Percentiles rank a stretch among this genome's conserved stretches.
Evolutionary conservation across 2,329 filamentous ascomycete species (phyloP).

Genomic region (Cladosporium sp.): DNA sequence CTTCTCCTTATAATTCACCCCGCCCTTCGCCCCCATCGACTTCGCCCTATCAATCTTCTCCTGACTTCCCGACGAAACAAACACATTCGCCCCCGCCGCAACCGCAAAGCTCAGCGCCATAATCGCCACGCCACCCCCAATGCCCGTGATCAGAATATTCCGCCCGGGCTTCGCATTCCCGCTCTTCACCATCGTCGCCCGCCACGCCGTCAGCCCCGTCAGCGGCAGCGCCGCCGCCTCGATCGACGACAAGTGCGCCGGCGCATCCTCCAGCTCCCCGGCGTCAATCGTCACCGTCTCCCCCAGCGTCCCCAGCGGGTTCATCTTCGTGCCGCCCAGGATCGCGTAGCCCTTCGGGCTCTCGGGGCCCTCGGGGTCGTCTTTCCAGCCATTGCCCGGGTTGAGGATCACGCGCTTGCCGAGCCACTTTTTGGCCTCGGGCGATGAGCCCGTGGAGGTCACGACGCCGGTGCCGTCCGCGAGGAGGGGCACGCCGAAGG

Average conservation of each 20-base stretch:
- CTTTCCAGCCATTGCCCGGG: constrained; percentile 71
- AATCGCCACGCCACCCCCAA: constrained; percentile 86
- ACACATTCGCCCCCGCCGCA: constrained; percentile 69
- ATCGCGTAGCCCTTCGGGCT: constrained; percentile 53
- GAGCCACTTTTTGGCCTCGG: constrained; percentile 50
- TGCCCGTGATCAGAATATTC: constrained; percentile 82
- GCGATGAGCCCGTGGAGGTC: constrained; percentile 52
- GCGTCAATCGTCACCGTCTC: constrained; percentile 67
- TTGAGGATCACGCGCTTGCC: constrained; percentile 70
- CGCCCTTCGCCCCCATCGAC: constrained; percentile 68
- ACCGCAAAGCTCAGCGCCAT: constrained; percentile 74
- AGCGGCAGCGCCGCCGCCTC: constrained; percentile 82
- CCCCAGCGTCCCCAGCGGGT: constrained; percentile 63
- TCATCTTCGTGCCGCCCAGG: constrained; percentile 61
- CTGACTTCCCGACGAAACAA: constrained; percentile 67
- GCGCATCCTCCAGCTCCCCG: constrained; percentile 68
- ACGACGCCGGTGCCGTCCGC: constrained; percentile 79
- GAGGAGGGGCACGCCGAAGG: constrained; percentile 71
- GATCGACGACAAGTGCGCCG: constrained; percentile 61
- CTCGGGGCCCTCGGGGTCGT: constrained; percentile 68
- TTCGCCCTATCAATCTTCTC: constrained; percentile 70
- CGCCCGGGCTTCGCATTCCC: constrained; percentile 56
- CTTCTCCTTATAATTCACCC: constrained; percentile 72
- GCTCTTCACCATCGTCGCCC: constrained; percentile 75
- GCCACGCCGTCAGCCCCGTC: constrained; percentile 81